Percentiles rank a stretch among this genome's conserved stretches.
Evolutionary conservation across 2,329 filamentous ascomycete genomes (phyloP).

Genomic region (Trichoderma oligosporum): DNA sequence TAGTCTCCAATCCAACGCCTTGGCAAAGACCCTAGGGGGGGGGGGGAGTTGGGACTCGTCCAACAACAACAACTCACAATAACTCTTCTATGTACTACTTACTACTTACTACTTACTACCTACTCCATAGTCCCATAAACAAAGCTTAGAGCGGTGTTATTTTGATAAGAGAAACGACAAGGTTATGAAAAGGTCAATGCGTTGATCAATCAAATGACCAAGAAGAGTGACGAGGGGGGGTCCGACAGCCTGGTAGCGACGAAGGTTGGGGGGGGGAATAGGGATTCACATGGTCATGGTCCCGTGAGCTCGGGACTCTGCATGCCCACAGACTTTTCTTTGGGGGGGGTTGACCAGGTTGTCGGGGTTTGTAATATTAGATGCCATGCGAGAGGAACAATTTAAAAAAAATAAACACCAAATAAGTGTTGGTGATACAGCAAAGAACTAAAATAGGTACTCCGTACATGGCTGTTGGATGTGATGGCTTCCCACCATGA

Average conservation of each 20-base stretch:
- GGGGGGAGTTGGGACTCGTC: not conserved
- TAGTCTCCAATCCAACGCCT: not conserved
- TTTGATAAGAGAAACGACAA: no score
- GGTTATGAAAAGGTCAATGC: no score
- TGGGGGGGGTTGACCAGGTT: conserved; percentile 1
- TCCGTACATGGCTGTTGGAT: not conserved
- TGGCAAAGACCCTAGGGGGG: no score
- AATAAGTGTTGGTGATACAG: not conserved
- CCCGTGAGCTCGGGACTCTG: conserved; percentile 7
- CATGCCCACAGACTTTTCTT: not conserved
- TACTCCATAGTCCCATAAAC: no score
- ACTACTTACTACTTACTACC: no score
- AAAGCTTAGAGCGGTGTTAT: no score
- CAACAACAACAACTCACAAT: not conserved
- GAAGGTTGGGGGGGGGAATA: no score
- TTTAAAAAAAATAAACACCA: no score
- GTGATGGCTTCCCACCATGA: no score
- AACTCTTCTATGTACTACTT: no score
- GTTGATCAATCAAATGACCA: conserved; percentile 4
- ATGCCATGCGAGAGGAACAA: not conserved
- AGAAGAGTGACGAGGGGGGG: not conserved
- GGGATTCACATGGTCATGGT: not conserved
- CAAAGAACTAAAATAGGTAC: not conserved
- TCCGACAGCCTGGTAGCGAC: not conserved
- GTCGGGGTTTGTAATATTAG: not conserved